phyloP scores from a whole-genome alignment of 441 rosid species.

The Kokia cookei region DNA sequence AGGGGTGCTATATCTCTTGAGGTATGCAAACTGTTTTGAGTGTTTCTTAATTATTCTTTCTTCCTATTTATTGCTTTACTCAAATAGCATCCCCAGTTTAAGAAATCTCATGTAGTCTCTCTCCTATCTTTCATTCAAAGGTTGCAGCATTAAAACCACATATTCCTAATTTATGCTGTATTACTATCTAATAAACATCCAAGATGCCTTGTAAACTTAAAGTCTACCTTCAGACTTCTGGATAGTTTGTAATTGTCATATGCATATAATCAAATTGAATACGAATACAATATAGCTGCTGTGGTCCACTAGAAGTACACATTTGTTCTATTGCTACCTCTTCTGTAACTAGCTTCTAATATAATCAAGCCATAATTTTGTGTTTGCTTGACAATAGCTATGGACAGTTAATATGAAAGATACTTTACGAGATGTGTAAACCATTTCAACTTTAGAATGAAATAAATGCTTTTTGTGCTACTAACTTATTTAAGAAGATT shows the following conservation, averaged over 20 bases:
- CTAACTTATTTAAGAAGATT: neutral
- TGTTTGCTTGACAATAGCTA: neutral
- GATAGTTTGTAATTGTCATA: neutral
- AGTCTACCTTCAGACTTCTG: neutral
- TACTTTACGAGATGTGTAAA: neutral
- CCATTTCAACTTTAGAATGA: neutral
- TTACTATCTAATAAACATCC: neutral
- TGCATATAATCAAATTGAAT: neutral
- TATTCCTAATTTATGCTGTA: neutral
- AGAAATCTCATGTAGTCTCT: neutral
- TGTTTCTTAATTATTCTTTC: neutral
- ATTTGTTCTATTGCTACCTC: neutral
- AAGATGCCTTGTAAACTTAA: neutral
- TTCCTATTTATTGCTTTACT: neutral
- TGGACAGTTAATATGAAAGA: neutral
- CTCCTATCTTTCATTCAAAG: neutral
- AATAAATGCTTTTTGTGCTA: neutral
- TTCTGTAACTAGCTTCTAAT: neutral
- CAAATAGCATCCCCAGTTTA: neutral
- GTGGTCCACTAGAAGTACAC: neutral
- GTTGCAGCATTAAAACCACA: neutral
- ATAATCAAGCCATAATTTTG: neutral
- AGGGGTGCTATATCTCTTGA: constrained; percentile 89
- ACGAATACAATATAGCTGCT: neutral
- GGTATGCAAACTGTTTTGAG: constrained; percentile 31